These are phyloP conservation scores for Bipolaris cookei DNA, from an alignment of 2,329 filamentous ascomycete species.

Conservation along the genomic window DNA sequence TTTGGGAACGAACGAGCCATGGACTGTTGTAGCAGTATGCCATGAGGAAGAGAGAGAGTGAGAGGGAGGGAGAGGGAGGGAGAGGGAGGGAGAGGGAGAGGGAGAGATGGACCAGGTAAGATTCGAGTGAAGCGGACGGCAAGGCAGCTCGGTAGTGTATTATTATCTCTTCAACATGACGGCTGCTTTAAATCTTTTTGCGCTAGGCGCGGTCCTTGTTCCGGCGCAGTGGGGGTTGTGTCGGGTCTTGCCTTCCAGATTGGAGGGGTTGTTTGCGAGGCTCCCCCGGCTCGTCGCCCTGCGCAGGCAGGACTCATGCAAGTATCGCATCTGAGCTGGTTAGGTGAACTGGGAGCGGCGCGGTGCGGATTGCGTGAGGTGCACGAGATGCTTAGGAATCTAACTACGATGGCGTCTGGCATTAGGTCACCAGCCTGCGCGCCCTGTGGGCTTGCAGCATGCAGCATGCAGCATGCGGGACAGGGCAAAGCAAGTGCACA, in stretches of 20 bases:
- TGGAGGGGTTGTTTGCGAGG: slow-evolving; percentile 21
- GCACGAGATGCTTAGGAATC: slow-evolving; percentile 18
- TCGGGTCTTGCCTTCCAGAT: slow-evolving; percentile 33
- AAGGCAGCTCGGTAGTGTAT: slow-evolving; percentile 33
- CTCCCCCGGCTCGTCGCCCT: slow-evolving; percentile 15
- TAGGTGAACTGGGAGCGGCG: not conserved
- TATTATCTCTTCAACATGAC: slow-evolving; percentile 38
- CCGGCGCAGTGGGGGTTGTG: slow-evolving; percentile 23
- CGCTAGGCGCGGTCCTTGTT: slow-evolving; percentile 34
- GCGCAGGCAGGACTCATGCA: slow-evolving; percentile 1
- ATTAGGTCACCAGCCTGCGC: slow-evolving; percentile 23
- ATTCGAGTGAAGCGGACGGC: slow-evolving; percentile 19
- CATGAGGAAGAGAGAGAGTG: slow-evolving; percentile 34
- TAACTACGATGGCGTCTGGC: slow-evolving; percentile 21
- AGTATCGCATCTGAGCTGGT: slow-evolving; percentile 8
- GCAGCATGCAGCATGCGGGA: slow-evolving; percentile 20
- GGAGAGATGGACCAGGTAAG: slow-evolving; percentile 6
- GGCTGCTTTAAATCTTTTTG: slow-evolving; percentile 35
- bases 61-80: slow-evolving; percentile 1
- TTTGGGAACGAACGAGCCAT: slow-evolving; percentile 48
- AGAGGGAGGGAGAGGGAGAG: slow-evolving; percentile 2
- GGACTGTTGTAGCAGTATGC: slow-evolving; percentile 40
- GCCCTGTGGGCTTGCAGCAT: slow-evolving; percentile 5
- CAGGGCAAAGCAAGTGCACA: slow-evolving; percentile 1
- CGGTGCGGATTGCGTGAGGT: slow-evolving; percentile 16